Conservation (phyloP, 2,329 filamentous ascomycete species). For the Ceratocystis alfenasii region DNA sequence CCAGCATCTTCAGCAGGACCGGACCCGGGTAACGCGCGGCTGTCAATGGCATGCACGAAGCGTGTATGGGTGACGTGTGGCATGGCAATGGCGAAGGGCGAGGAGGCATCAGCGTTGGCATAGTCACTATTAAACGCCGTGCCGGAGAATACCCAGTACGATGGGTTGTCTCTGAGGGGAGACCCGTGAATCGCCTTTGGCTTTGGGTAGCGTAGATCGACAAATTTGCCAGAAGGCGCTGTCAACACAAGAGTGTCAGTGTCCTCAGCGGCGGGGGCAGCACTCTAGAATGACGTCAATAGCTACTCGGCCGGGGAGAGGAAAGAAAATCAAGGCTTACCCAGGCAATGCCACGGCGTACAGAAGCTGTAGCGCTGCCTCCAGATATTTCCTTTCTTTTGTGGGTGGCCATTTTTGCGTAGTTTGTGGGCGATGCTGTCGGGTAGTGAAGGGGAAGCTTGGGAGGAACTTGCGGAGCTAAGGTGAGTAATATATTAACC, state of each 20-base stretch:
- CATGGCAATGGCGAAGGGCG: neutral
- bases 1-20: conserved; percentile 40
- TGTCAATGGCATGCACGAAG: conserved; percentile 51
- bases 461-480: neutral
- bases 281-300: conserved; percentile 8
- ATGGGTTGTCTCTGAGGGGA: neutral
- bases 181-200: neutral
- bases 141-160: conserved; percentile 17
- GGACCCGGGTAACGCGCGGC: conserved; percentile 32
- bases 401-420: neutral
- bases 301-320: neutral
- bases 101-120: neutral
- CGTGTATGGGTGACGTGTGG: conserved; percentile 28
- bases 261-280: conserved; percentile 11
- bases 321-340: neutral
- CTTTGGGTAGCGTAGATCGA: conserved; percentile 45
- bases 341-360: conserved; percentile 19
- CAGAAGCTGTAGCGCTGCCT: conserved; percentile 10
- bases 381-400: conserved; percentile 12
- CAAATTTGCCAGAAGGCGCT: conserved; percentile 43
- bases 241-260: conserved; percentile 48
- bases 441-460: neutral
- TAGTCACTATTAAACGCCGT: neutral
- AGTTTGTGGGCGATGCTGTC: neutral
- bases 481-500: neutral